A percentile compares a stretch with the other conserved stretches of the same genome.
phyloP scores from a whole-genome alignment of 2,329 filamentous ascomycete species.

The Ascochyta rabiei region DNA sequence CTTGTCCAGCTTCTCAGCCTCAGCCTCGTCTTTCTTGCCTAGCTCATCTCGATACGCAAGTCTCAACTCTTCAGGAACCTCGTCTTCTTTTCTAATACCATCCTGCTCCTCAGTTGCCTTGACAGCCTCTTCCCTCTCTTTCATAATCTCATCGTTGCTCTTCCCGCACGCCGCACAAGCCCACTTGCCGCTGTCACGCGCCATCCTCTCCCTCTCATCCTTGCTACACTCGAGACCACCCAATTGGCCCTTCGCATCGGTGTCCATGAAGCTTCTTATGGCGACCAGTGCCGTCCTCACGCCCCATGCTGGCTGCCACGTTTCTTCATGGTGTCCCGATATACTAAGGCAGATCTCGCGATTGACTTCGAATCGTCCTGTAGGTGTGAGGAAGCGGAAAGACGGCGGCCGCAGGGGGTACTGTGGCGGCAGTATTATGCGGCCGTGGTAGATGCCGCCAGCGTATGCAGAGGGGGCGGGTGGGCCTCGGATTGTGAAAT shows the following conservation, averaged over 20 bases:
- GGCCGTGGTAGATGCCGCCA: slow-evolving; percentile 89
- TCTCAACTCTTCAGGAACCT: slow-evolving; percentile 61
- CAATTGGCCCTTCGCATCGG: slow-evolving; percentile 83
- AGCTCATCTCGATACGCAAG: slow-evolving; percentile 78
- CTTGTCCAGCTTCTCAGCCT: slow-evolving; percentile 26
- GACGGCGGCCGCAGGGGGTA: slow-evolving; percentile 91
- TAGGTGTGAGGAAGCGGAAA: slow-evolving; percentile 95
- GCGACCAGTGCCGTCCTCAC: slow-evolving; percentile 83
- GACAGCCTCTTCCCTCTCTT: slow-evolving; percentile 68
- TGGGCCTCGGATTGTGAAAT: slow-evolving; percentile 94
- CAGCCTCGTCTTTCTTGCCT: slow-evolving; percentile 46
- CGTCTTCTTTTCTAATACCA: slow-evolving; percentile 51
- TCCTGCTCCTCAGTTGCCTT: slow-evolving; percentile 53
- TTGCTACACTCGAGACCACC: slow-evolving; percentile 81
- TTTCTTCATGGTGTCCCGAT: slow-evolving; percentile 94
- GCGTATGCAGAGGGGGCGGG: slow-evolving; percentile 78
- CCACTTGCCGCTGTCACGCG: slow-evolving; percentile 69
- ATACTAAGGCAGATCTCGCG: slow-evolving; percentile 96
- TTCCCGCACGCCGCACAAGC: slow-evolving; percentile 73
- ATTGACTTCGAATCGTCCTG: slow-evolving; percentile 92
- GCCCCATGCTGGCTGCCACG: slow-evolving; percentile 98
- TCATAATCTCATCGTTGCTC: slow-evolving; percentile 75
- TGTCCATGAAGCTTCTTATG: slow-evolving; percentile 91
- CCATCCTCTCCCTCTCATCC: slow-evolving; percentile 69
- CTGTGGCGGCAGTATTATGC: slow-evolving; percentile 85